Conservation (phyloP, 768 basidiomycete species). For the Sutorius australiensis region DNA sequence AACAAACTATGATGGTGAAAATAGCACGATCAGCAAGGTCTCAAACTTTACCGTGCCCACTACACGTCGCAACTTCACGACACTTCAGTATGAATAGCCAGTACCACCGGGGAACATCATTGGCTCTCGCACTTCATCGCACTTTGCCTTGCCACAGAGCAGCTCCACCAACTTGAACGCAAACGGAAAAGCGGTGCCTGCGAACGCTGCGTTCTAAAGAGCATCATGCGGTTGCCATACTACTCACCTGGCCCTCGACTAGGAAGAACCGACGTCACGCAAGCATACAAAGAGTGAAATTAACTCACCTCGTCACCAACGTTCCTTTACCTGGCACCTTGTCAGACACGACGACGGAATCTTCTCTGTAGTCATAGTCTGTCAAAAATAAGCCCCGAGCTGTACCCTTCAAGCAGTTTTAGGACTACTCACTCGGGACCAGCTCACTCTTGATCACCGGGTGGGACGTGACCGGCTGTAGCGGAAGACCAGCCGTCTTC, state of each 20-base stretch:
- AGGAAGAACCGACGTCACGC: neutral
- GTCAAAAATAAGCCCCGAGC: neutral
- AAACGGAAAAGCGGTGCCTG: slow-evolving; percentile 75
- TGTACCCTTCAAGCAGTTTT: neutral
- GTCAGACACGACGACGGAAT: slow-evolving; percentile 63
- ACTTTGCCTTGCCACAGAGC: slow-evolving; percentile 59
- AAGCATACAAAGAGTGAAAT: neutral
- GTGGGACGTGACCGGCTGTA: slow-evolving; percentile 73
- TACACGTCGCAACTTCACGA: slow-evolving; percentile 11
- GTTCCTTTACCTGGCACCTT: slow-evolving; percentile 37
- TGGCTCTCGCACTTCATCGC: slow-evolving; percentile 56
- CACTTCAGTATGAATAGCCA: slow-evolving; percentile 34
- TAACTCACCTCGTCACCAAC: slow-evolving; percentile 67
- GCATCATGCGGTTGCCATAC: neutral
- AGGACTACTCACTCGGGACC: slow-evolving; percentile 41
- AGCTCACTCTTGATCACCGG: slow-evolving; percentile 63
- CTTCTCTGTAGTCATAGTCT: slow-evolving; percentile 76
- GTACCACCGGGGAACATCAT: slow-evolving; percentile 69
- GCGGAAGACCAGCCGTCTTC: slow-evolving; percentile 53
- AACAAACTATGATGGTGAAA: no score
- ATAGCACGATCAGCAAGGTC: no score
- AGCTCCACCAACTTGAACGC: slow-evolving; percentile 72
- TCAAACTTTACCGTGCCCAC: slow-evolving; percentile 10
- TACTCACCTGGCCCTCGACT: slow-evolving; percentile 69
- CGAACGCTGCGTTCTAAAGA: neutral